Evolutionary conservation across 2,329 filamentous ascomycete genomes (phyloP).

Genomic region (Trichophyton mentagrophytes): DNA sequence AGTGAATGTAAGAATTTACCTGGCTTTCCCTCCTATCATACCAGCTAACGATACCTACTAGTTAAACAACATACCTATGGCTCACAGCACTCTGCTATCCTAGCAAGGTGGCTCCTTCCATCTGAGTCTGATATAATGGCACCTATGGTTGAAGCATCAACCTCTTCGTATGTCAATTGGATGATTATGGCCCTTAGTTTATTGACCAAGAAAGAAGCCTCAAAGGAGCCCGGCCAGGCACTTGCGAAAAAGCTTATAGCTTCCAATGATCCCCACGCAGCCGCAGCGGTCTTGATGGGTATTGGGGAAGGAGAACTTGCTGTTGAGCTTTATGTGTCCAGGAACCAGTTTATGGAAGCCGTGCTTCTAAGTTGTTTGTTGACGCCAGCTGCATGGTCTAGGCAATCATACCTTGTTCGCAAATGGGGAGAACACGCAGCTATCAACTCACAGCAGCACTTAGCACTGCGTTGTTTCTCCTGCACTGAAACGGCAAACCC

Average conservation of each 20-base stretch:
- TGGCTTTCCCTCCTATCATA: background rate
- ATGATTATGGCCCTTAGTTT: slow-evolving; percentile 87
- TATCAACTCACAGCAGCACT: slow-evolving; percentile 70
- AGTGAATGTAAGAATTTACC: slow-evolving; percentile 53
- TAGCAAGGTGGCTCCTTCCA: slow-evolving; percentile 88
- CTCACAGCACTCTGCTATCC: slow-evolving; percentile 65
- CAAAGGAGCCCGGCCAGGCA: slow-evolving; percentile 79
- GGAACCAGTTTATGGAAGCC: slow-evolving; percentile 84
- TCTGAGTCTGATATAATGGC: slow-evolving; percentile 69
- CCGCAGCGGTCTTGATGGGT: slow-evolving; percentile 82
- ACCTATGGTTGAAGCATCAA: slow-evolving; percentile 59
- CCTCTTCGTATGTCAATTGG: slow-evolving; percentile 92
- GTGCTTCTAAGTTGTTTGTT: slow-evolving; percentile 74
- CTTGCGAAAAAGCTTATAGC: slow-evolving; percentile 85
- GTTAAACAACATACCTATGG: slow-evolving; percentile 58
- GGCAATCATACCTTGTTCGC: slow-evolving; percentile 72
- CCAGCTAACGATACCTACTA: slow-evolving; percentile 16
- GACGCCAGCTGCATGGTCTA: slow-evolving; percentile 77
- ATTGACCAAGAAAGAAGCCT: slow-evolving; percentile 63
- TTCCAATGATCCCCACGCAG: slow-evolving; percentile 79
- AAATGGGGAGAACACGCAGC: slow-evolving; percentile 94
- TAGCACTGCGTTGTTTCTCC: slow-evolving; percentile 86
- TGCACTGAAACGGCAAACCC: slow-evolving; percentile 76
- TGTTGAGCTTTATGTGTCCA: slow-evolving; percentile 89
- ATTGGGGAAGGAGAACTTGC: slow-evolving; percentile 89